Evolutionary conservation across 2,329 filamentous ascomycete species (phyloP), one percentile per base, ranked within the genome.

Genomic region (Dothideomycetidae sp.): DNA sequence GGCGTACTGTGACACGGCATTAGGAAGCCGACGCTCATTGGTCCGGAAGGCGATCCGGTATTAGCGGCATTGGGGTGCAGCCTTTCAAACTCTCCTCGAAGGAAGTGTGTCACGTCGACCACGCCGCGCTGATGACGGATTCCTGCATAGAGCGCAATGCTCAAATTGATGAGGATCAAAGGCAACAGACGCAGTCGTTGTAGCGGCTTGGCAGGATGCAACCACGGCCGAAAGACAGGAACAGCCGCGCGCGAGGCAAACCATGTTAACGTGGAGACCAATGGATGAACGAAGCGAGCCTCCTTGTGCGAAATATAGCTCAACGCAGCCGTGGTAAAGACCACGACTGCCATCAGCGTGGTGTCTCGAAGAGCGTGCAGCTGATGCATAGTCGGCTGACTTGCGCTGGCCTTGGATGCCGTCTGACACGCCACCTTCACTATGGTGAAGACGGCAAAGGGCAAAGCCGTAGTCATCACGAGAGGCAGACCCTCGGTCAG

Each of bases 1-100:
- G 90, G 88, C 0, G 88, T 96, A 46, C 81, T 82, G 64, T 98
- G 90, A 61, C 90, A 98, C 7, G 90, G 90, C 70, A 86, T 93
- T 15, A 98, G 69, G 60, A 96, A 94, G 13, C 80, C 78, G 21
- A 78, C 64, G 3, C 70, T 70, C 17, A 70, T 68, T 33, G 31
- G 31, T 9, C 9, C 16, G 15, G 16, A 28, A 13, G 4, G 3
- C 21, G n/a, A 7, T n/a, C 21, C 7, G 28, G 2, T 9, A 23
- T 5, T 5, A 18, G 21, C 11, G 4, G 21, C 13, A 14, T 18
- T 15, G 10, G 5, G 12, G n/a, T 26, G 17, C 5, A 68, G 62
- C 31, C 57, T 57, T 54, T 81, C 71, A 54, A 84, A 84, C 50
- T 83, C 71, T 29, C 64, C 56, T n/a, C 88, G 78, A 33, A 98